Percentiles rank a stretch among this genome's conserved stretches.
phyloP scores from a whole-genome alignment of 371 early-diverging fungal genomes.

The Mucor plumbeus region DNA sequence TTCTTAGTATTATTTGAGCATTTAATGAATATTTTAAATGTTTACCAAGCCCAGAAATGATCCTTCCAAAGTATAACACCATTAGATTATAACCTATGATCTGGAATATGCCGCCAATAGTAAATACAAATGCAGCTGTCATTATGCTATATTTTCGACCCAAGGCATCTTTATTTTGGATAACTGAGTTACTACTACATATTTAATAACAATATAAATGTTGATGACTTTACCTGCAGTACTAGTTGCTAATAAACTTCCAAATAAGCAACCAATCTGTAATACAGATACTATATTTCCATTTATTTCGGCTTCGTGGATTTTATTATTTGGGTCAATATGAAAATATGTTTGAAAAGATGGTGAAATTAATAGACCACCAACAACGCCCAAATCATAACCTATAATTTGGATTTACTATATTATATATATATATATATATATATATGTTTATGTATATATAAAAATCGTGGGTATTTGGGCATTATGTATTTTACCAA shows the following conservation, averaged over 20 bases:
- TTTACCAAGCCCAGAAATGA: conserved; percentile 41
- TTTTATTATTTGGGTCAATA: conserved; percentile 39
- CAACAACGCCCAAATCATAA: conserved; percentile 41
- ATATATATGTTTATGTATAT: too few relatives aligned
- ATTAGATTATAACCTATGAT: conserved; percentile 27
- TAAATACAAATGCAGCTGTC: conserved; percentile 24
- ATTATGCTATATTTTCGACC: conserved; percentile 36
- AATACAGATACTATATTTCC: conserved; percentile 41
- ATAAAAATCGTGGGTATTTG: not conserved
- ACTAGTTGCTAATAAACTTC: conserved; percentile 32
- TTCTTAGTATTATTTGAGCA: not conserved
- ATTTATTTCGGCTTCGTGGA: conserved; percentile 36
- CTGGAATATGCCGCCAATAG: conserved; percentile 36
- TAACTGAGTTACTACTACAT: not conserved
- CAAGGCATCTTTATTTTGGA: conserved; percentile 18
- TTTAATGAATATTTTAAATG: not conserved
- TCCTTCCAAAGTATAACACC: conserved; percentile 34
- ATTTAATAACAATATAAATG: not conserved
- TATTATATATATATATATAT: too few relatives aligned
- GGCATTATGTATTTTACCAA: conserved; percentile 18
- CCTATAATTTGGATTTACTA: conserved; percentile 14
- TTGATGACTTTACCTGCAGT: conserved; percentile 29
- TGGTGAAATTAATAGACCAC: conserved; percentile 36
- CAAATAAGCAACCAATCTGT: conserved; percentile 42
- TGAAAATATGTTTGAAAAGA: conserved; percentile 42